These are phyloP conservation scores for Gamarada debralockiae DNA, from an alignment of 495 filamentous ascomycete species.

Conservation along the genomic window DNA sequence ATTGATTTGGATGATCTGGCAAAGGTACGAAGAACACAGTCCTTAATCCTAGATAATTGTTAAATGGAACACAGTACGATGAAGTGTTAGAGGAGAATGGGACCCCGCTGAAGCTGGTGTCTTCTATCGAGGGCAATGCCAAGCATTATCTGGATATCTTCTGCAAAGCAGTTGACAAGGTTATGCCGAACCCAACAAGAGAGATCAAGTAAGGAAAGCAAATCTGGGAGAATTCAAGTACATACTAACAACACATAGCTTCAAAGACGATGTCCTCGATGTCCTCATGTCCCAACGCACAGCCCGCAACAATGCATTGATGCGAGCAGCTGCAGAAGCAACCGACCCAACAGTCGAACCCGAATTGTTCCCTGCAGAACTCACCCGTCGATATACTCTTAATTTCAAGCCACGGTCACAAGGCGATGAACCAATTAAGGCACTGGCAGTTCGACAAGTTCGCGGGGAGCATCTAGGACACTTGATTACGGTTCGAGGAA, in stretches of 20 bases:
- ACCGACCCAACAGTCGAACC: conserved; percentile 53
- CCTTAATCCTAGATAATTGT: neutral
- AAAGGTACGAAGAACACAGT: conserved; percentile 40
- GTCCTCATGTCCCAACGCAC: conserved; percentile 90
- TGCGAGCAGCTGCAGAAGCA: conserved; percentile 62
- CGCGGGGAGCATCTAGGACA: conserved; percentile 87
- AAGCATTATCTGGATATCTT: conserved; percentile 92
- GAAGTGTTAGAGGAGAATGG: conserved; percentile 52
- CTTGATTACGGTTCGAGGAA: conserved; percentile 91
- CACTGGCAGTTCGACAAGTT: conserved; percentile 88
- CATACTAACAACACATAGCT: conserved; percentile 42
- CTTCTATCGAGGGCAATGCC: conserved; percentile 85
- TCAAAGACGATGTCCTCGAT: conserved; percentile 96
- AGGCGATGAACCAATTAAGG: conserved; percentile 69
- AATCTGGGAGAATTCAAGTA: neutral
- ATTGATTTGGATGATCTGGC: conserved; percentile 89
- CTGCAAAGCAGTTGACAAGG: conserved; percentile 80
- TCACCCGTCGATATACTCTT: conserved; percentile 90
- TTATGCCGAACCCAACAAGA: conserved; percentile 73
- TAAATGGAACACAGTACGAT: conserved; percentile 58
- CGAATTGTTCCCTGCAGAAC: conserved; percentile 79
- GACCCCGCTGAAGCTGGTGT: conserved; percentile 67
- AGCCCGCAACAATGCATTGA: conserved; percentile 75
- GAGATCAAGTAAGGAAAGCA: conserved; percentile 64
- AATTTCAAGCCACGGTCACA: conserved; percentile 89